Conservation (phyloP, 2,329 filamentous ascomycete genomes). For the Ploettnerulaceae sp. region DNA sequence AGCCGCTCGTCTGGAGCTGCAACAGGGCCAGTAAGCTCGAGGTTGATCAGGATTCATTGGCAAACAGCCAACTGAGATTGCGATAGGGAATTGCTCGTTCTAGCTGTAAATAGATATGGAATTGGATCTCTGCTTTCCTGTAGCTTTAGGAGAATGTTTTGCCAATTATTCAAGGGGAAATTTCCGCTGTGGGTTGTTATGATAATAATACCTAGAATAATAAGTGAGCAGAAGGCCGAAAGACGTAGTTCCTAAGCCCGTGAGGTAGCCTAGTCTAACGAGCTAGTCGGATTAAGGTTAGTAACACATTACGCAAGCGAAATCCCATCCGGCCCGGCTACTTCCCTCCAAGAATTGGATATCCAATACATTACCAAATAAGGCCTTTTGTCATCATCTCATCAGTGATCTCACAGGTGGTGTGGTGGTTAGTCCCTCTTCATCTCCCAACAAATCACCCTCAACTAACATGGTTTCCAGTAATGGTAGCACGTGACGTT, state of each 20-base stretch:
- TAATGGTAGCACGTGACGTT: constrained; percentile 35
- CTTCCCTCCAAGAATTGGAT: neutral
- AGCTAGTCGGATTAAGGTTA: too few species aligned
- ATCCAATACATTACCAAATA: neutral
- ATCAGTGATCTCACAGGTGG: constrained; percentile 14
- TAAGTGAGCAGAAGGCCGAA: too few species aligned
- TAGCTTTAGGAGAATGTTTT: too few species aligned
- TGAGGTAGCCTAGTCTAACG: too few species aligned
- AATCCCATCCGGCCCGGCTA: neutral
- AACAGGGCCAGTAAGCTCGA: neutral
- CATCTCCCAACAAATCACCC: neutral
- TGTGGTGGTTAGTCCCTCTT: constrained; percentile 18
- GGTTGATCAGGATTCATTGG: neutral
- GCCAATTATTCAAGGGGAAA: too few species aligned
- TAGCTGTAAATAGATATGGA: too few species aligned
- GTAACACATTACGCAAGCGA: too few species aligned
- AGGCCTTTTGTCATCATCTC: neutral
- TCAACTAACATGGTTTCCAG: constrained; percentile 10
- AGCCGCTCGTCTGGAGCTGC: constrained; percentile 3
- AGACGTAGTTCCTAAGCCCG: too few species aligned
- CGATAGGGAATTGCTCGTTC: too few species aligned
- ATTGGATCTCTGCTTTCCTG: too few species aligned
- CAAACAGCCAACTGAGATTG: neutral
- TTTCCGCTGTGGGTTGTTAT: too few species aligned
- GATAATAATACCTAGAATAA: too few species aligned